Conservation (phyloP, 495 filamentous ascomycete species). For the Podospora didyma region DNA sequence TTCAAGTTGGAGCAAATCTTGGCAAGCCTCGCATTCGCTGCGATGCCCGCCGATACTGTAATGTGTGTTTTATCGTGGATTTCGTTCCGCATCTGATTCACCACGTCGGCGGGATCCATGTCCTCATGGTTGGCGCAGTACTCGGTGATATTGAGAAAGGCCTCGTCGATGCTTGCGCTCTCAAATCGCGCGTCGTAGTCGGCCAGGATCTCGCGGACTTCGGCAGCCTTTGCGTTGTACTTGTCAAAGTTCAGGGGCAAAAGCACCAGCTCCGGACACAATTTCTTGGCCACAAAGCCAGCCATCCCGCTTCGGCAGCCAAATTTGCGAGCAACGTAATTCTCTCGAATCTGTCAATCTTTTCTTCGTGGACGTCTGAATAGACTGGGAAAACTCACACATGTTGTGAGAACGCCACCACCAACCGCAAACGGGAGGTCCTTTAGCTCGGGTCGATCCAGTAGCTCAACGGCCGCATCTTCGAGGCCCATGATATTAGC, state of each 20-base stretch:
- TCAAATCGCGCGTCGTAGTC: constrained; percentile 89
- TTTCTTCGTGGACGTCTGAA: neutral
- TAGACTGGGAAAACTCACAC: neutral
- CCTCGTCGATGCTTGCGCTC: constrained; percentile 91
- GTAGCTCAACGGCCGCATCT: constrained; percentile 84
- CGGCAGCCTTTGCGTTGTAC: constrained; percentile 85
- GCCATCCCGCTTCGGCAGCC: constrained; percentile 95
- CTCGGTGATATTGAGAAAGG: constrained; percentile 90
- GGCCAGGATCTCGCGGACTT: constrained; percentile 77
- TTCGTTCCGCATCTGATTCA: constrained; percentile 70
- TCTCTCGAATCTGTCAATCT: constrained; percentile 87
- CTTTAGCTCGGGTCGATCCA: constrained; percentile 85
- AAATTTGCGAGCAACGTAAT: constrained; percentile 86
- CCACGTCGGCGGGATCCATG: constrained; percentile 65
- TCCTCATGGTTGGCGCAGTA: constrained; percentile 66
- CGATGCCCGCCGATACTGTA: constrained; percentile 92
- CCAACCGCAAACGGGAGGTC: constrained; percentile 92
- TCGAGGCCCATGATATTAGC: neutral
- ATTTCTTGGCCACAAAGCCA: constrained; percentile 87
- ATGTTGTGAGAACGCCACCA: constrained; percentile 59
- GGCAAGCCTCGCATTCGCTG: constrained; percentile 84
- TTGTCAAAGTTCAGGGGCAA: constrained; percentile 84
- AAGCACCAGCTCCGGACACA: constrained; percentile 84
- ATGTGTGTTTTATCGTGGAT: constrained; percentile 75
- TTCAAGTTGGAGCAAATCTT: constrained; percentile 94